Evolutionary conservation across 2,329 filamentous ascomycete genomes (phyloP), one percentile per base, ranked within the genome.

Genomic region (Cryphonectria nitschkei): DNA sequence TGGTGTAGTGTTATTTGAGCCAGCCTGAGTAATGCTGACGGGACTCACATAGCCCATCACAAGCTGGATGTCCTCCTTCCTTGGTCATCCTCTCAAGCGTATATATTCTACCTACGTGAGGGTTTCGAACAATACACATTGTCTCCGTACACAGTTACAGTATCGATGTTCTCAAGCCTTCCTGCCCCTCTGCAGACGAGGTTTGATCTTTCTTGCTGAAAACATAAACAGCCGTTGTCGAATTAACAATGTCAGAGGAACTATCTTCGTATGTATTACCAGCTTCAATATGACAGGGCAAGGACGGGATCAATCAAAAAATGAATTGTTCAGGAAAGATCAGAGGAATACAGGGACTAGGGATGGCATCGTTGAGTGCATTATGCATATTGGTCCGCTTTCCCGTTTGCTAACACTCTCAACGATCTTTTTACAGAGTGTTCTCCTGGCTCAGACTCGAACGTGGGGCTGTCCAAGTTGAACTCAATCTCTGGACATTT

Each of bases 331-430:
- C 5, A 39, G 56, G 34, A 39, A 61, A 61, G 56, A 32, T 39
- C 56, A 61, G 34, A 61, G 56, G 29, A 61, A 61, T 61, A 14
- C 1, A n/a, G 52, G 52, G 52, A 54, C 52, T 54, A 54, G n/a
- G 52, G 9, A 54, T 8, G n/a, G n/a, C 26, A 26, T 26, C 26
- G 26, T 26, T 26, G n/a, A 29, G 52, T 54, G n/a, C 52, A 11
- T 11, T 34, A 26, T 13, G n/a, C n/a, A 54, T 26, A 11, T 29
- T 26, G 52, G n/a, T 26, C n/a, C n/a, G 22, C n/a, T 54, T 14
- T 54, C 52, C 52, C 52, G 8, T 54, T 54, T 54, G 52, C n/a
- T 54, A 54, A 16, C 52, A 54, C 52, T 54, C 52, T 29, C n/a
- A 29, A n/a, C n/a, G n/a, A 52, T 52, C n/a, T 52, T 52, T 52